Evolutionary conservation across 1,284 basidiomycete genomes (phyloP), one percentile per base, ranked within the genome.

Genomic region (Agaricales sp.): DNA sequence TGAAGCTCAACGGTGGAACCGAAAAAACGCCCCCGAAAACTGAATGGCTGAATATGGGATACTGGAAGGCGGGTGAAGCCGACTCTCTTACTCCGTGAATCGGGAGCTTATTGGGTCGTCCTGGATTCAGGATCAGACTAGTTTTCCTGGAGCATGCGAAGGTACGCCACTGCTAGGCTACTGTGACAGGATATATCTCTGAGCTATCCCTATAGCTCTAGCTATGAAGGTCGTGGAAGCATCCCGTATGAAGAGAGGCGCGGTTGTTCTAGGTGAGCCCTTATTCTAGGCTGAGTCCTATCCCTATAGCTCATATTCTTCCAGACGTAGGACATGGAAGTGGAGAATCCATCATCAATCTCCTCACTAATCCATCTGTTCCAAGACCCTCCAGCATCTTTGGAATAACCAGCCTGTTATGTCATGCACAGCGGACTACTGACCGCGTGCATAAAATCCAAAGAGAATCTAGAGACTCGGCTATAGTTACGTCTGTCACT

Each of bases 31-130:
- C 54, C 18, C 77, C 74, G n/a, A 57, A 56, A 35, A 80, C 78
- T 1, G 78, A 82, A 62, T 82, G 80, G 81, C 61, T 82, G 26
- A 82, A 83, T 59, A 80, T 82, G 75, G 80, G 79, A 2, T 78
- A 69, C 53, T 82, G 79, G 80, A 73, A 73, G 70, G 78, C 78
- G 39, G 45, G 62, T 57, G 23, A 46, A 38, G 43, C 37, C 16
- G 45, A 6, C 43, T 43, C 25, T 16, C 30, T 37, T 37, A 12
- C 16, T 16, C 12, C 16, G 12, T 16, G 16, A 12, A 16, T 12
- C 30, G 11, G 30, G 16, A 37, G 30, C 16, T 16, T 12, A 37
- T 16, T 11, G 30, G 30, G 30, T 16, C n/a, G n/a, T n/a, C n/a
- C n/a, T n/a, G n/a, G 41, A 8, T 43, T 8, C 51, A 80, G 77